phyloP scores from a whole-genome alignment of 2,329 filamentous ascomycete species.

The Colletotrichum eremochloae region DNA sequence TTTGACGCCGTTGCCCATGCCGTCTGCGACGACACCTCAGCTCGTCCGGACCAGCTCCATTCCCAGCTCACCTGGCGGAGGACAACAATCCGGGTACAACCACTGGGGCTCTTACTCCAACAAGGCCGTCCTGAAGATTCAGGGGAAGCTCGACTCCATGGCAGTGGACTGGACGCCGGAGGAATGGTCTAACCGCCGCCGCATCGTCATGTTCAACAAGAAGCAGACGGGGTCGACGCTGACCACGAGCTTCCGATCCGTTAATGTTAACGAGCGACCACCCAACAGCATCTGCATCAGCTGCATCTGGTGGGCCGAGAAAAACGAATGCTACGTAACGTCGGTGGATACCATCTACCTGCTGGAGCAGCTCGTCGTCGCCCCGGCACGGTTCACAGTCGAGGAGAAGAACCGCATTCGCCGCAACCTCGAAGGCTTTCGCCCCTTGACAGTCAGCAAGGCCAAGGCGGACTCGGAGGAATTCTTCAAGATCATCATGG shows the following conservation, averaged over 20 bases:
- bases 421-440: conserved; percentile 94
- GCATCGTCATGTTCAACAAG: conserved; percentile 90
- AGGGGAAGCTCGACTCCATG: conserved; percentile 89
- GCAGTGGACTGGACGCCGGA: conserved; percentile 84
- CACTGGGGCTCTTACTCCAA: conserved; percentile 85
- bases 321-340: conserved; percentile 90
- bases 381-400: conserved; percentile 84
- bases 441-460: conserved; percentile 93
- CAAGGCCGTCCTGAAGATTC: conserved; percentile 88
- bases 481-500: conserved; percentile 99
- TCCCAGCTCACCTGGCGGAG: conserved; percentile 54
- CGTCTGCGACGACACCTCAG: conserved; percentile 60
- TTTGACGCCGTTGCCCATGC: conserved; percentile 63
- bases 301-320: conserved; percentile 97
- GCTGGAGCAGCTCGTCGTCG: conserved; percentile 88
- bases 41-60: conserved; percentile 71
- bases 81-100: conserved; percentile 70
- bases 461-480: conserved; percentile 92
- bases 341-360: conserved; percentile 97
- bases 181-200: conserved; percentile 82
- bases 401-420: conserved; percentile 99
- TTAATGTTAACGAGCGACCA: conserved; percentile 82
- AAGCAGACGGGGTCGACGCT: conserved; percentile 86
- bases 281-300: conserved; percentile 93
- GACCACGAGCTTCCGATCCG: conserved; percentile 81